phyloP scores from a whole-genome alignment of 306 rosid species.

The Ochetophila trinervis region DNA sequence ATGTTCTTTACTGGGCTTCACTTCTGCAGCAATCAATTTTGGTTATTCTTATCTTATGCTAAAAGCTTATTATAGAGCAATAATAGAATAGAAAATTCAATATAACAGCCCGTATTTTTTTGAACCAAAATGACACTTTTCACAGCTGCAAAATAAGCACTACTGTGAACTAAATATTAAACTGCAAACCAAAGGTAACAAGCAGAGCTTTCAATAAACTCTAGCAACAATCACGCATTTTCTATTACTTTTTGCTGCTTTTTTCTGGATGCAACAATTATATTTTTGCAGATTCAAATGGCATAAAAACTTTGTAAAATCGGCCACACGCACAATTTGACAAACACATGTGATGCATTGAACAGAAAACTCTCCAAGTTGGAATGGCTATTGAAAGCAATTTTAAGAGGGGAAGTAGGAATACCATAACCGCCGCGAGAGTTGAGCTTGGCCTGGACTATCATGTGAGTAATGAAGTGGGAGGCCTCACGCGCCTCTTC shows the following conservation, averaged over 20 bases:
- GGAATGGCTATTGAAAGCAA: neutral
- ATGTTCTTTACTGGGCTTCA: conserved; percentile 75
- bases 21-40: conserved; percentile 21
- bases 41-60: too few species aligned
- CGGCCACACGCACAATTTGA: conserved; percentile 2
- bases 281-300: neutral
- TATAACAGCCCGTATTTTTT: too few species aligned
- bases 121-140: too few species aligned
- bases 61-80: too few species aligned
- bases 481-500: conserved; percentile 78
- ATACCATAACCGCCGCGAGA: conserved; percentile 57
- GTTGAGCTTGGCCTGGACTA: conserved; percentile 84
- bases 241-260: too few species aligned
- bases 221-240: too few species aligned
- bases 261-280: too few species aligned
- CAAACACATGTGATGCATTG: conserved; percentile 36
- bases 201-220: too few species aligned
- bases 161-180: too few species aligned
- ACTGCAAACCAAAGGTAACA: too few species aligned
- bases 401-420: neutral
- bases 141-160: too few species aligned
- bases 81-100: too few species aligned
- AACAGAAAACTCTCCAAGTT: neutral
- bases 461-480: conserved; percentile 70
- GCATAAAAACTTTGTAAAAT: neutral